Conservation (phyloP, 306 rosid genomes). For the Gastrolobium villosum region DNA sequence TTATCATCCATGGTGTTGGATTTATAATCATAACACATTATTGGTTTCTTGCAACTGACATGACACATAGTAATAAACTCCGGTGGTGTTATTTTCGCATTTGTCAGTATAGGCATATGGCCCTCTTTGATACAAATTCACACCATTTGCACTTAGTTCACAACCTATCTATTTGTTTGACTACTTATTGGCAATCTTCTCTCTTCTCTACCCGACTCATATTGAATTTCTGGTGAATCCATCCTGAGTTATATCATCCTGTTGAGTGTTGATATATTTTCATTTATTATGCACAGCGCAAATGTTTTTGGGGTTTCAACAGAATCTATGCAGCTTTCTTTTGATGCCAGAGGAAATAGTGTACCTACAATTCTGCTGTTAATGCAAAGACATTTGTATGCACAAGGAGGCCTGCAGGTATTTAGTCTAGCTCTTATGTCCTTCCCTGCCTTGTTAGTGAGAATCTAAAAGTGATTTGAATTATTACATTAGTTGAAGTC, state of each 20-base stretch:
- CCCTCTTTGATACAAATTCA: conserved; percentile 20
- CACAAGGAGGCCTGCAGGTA: conserved; percentile 95
- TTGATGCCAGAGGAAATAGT: conserved; percentile 97
- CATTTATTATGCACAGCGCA: conserved; percentile 66
- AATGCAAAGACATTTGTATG: conserved; percentile 92
- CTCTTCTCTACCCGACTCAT: conserved; percentile 15
- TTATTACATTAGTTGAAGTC: neutral
- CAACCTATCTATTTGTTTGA: conserved; percentile 4
- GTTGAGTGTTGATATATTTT: conserved; percentile 53
- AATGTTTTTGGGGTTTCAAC: conserved; percentile 98
- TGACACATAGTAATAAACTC: neutral
- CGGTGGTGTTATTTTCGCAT: neutral
- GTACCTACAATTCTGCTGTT: conserved; percentile 89
- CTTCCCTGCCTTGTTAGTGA: conserved; percentile 22
- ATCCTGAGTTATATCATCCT: conserved; percentile 22
- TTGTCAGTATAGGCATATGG: neutral
- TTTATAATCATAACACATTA: neutral
- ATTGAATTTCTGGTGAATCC: conserved; percentile 17
- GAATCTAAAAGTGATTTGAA: conserved; percentile 24
- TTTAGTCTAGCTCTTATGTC: conserved; percentile 34
- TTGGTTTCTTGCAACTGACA: neutral
- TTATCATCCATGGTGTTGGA: conserved; percentile 1
- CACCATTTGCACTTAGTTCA: neutral
- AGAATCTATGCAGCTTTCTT: conserved; percentile 98
- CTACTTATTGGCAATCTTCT: conserved; percentile 24